A percentile compares a stretch with the other conserved stretches of the same genome.
phyloP scores from a whole-genome alignment of 2,329 filamentous ascomycete species.

The Verruconis gallopava region DNA sequence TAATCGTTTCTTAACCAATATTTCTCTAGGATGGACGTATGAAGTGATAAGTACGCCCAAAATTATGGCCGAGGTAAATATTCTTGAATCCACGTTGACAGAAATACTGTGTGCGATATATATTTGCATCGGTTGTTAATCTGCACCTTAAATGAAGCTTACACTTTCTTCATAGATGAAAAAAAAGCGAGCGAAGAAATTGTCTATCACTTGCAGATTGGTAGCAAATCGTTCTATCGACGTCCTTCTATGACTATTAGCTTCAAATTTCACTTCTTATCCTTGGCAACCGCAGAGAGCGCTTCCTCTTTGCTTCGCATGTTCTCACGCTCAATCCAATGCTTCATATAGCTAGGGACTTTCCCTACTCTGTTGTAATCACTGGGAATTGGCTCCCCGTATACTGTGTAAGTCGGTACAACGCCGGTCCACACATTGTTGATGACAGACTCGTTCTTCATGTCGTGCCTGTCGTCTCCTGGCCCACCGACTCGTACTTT shows the following conservation, averaged over 20 bases:
- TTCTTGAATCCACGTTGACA: too few species aligned
- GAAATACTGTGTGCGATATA: too few species aligned
- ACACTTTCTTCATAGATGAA: too few species aligned
- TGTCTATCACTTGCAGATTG: too few species aligned
- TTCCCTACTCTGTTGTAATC: constrained; percentile 15
- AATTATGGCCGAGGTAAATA: too few species aligned
- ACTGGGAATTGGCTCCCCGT: constrained; percentile 20
- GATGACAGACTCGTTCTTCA: constrained; percentile 17
- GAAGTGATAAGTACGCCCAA: too few species aligned
- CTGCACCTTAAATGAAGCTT: too few species aligned
- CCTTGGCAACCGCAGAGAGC: constrained; percentile 4
- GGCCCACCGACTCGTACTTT: constrained; percentile 23
- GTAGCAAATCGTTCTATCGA: background rate
- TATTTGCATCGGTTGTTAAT: too few species aligned
- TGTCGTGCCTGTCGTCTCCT: constrained; percentile 21
- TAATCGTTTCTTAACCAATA: too few species aligned
- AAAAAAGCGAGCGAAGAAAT: too few species aligned
- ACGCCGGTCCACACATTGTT: constrained; percentile 22
- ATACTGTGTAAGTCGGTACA: constrained; percentile 22
- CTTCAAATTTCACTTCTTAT: constrained; percentile 5
- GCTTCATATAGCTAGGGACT: constrained; percentile 9
- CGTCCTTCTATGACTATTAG: background rate
- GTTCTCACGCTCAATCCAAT: constrained; percentile 9
- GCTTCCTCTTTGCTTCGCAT: constrained; percentile 1
- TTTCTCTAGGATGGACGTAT: too few species aligned